These are phyloP conservation scores for Fusarium papillatum DNA, from an alignment of 2,329 filamentous ascomycete genomes.

Conservation along the genomic window DNA sequence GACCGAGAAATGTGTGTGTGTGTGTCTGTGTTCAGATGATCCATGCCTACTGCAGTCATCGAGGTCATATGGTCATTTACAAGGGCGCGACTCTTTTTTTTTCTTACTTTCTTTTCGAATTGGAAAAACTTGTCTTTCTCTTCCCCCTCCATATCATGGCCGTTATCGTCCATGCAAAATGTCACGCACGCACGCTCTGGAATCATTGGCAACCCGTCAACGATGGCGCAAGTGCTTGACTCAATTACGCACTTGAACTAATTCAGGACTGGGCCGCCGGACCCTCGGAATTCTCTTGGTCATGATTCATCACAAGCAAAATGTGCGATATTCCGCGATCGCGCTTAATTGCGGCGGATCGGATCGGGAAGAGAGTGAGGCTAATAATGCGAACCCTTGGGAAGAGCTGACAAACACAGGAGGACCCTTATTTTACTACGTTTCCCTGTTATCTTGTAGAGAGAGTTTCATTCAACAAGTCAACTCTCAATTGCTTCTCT, in stretches of 20 bases:
- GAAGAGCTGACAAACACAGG: constrained; percentile 18
- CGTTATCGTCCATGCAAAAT: not conserved
- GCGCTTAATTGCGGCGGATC: constrained; percentile 27
- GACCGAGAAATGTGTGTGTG: not conserved
- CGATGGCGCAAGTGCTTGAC: constrained; percentile 36
- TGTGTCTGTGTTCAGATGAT: constrained; percentile 1
- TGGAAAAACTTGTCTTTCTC: not conserved
- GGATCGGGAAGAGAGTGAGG: constrained; percentile 14
- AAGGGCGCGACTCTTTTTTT: not conserved
- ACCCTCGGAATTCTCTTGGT: constrained; percentile 8
- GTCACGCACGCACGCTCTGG: not conserved
- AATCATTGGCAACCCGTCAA: not conserved
- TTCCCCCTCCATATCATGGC: not conserved
- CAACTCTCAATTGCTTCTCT: not conserved
- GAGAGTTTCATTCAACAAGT: not conserved
- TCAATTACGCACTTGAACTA: constrained; percentile 31
- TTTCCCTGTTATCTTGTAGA: not conserved
- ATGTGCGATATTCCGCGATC: constrained; percentile 21
- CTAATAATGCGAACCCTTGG: constrained; percentile 10
- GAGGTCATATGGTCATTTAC: not conserved
- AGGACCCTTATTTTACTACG: constrained; percentile 8
- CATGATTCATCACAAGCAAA: constrained; percentile 36
- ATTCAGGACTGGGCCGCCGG: constrained; percentile 20
- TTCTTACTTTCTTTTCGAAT: not conserved
- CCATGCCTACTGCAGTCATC: constrained; percentile 13